A percentile compares a stretch with the other conserved stretches of the same genome.
Evolutionary conservation across 2,329 filamentous ascomycete species (phyloP).

Genomic region (Penicillium verrucosum): DNA sequence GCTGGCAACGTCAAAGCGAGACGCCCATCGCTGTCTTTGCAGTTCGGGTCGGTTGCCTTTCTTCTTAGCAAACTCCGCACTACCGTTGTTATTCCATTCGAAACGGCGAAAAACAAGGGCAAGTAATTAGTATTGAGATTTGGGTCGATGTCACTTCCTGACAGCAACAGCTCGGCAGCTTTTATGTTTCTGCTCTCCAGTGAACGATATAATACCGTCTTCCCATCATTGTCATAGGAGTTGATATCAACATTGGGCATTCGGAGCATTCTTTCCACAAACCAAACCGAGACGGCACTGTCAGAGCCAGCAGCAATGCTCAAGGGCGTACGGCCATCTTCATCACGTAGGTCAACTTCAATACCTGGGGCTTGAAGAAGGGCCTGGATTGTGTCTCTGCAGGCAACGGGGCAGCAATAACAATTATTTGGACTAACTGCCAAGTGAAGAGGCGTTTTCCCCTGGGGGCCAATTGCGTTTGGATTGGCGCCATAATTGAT

Average conservation of each 20-base stretch:
- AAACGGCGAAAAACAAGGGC: neutral
- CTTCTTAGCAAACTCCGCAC: neutral
- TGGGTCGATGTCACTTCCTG: neutral
- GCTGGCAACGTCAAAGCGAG: neutral
- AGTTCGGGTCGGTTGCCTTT: neutral
- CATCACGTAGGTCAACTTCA: neutral
- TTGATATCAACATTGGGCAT: neutral
- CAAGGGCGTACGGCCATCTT: neutral
- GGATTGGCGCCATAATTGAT: neutral
- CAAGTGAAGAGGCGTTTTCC: neutral
- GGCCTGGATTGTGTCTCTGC: neutral
- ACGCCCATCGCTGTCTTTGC: neutral
- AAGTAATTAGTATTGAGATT: neutral
- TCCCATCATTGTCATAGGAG: neutral
- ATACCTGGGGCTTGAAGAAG: neutral
- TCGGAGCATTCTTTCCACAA: neutral
- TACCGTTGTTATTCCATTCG: neutral
- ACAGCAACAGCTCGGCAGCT: neutral
- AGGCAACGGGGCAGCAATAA: fast-evolving
- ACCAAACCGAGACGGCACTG: neutral
- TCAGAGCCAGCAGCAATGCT: neutral
- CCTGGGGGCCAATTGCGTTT: neutral
- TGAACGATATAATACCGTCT: neutral
- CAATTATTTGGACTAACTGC: too few species aligned
- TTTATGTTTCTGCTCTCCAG: neutral